Percentiles rank a stretch among this genome's conserved stretches.
Evolutionary conservation across 2,329 filamentous ascomycete species (phyloP).

Genomic region (Camillea tinctor): DNA sequence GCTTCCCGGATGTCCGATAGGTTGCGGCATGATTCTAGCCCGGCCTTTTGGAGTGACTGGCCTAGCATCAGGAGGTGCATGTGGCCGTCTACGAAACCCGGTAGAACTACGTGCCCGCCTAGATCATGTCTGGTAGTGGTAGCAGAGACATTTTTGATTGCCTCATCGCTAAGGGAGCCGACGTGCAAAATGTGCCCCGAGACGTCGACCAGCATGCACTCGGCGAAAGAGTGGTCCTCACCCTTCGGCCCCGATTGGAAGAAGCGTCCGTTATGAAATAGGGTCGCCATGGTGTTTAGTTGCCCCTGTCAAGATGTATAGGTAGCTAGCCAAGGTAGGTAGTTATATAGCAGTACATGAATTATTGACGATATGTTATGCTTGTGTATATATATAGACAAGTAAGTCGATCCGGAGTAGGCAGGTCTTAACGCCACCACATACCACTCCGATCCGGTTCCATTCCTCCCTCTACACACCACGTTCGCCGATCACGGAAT

Average conservation of each 20-base stretch:
- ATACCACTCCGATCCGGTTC: background rate
- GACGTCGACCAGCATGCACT: conserved; percentile 37
- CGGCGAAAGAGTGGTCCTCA: conserved; percentile 33
- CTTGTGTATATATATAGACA: no score
- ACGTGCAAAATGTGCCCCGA: conserved; percentile 36
- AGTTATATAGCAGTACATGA: no score
- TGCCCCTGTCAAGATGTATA: background rate
- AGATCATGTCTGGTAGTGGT: conserved; percentile 34
- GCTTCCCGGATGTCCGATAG: conserved; percentile 48
- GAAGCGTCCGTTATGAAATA: conserved; percentile 60
- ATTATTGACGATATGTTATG: no score
- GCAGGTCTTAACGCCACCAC: background rate
- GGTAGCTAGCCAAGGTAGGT: no score
- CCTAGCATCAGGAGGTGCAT: conserved; percentile 57
- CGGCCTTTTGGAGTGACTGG: conserved; percentile 51
- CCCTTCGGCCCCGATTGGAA: conserved; percentile 45
- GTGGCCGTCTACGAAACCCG: conserved; percentile 58
- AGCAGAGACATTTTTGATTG: conserved; percentile 29
- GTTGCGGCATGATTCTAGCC: conserved; percentile 44
- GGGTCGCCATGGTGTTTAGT: conserved; percentile 28
- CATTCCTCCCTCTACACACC: no score
- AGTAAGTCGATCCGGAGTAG: no score
- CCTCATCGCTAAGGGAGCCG: conserved; percentile 32
- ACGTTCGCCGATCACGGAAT: background rate
- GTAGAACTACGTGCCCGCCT: conserved; percentile 43